These are phyloP conservation scores for Flaveria bidentis DNA, from an alignment of 129 eudicot species.

Conservation along the genomic window DNA sequence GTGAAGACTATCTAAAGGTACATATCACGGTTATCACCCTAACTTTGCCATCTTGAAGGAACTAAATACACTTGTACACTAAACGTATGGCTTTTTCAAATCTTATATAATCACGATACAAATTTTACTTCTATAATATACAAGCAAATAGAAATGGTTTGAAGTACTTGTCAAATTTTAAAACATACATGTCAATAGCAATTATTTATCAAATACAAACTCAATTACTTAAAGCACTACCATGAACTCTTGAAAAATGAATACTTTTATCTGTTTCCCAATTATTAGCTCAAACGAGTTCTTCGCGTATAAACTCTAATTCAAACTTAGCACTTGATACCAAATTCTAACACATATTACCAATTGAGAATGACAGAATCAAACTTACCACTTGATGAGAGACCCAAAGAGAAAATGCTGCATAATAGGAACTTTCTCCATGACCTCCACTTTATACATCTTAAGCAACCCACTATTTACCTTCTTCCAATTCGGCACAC, in stretches of 20 bases:
- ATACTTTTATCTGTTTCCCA: not conserved
- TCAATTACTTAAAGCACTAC: not conserved
- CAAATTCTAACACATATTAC: not conserved
- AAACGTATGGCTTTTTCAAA: not conserved
- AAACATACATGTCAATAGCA: too few species aligned
- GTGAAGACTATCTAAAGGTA: not conserved
- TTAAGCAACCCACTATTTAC: slow-evolving; percentile 90
- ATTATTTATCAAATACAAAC: not conserved
- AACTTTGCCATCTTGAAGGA: not conserved
- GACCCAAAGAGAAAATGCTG: slow-evolving; percentile 97
- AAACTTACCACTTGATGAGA: slow-evolving; percentile 71
- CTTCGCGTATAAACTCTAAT: not conserved
- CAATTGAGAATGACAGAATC: not conserved
- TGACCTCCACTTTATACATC: slow-evolving; percentile 93
- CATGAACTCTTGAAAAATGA: not conserved
- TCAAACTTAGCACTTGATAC: not conserved
- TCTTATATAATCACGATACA: not conserved
- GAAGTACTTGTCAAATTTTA: not conserved
- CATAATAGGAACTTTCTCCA: slow-evolving; percentile 98
- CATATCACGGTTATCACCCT: not conserved
- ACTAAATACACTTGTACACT: not conserved
- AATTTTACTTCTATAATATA: not conserved
- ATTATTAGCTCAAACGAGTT: not conserved
- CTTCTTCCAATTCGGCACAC: slow-evolving; percentile 89
- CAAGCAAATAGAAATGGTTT: not conserved